These are phyloP conservation scores for Candida xiaguanensis DNA, from an alignment of 805 yeast genomes.

Conservation along the genomic window DNA sequence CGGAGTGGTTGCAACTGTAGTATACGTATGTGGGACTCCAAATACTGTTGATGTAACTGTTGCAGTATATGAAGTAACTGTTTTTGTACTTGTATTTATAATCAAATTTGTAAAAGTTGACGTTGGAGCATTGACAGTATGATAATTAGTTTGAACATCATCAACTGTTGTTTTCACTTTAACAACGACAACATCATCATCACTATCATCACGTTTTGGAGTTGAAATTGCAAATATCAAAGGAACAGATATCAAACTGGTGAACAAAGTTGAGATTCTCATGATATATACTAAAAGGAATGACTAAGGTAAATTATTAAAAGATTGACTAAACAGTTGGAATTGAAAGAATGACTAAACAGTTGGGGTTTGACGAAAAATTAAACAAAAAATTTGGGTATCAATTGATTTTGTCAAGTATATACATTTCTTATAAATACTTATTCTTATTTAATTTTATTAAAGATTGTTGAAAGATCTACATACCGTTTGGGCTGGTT, in stretches of 20 bases:
- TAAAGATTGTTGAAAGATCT: not conserved
- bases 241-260: conserved; percentile 17
- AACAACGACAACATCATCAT: conserved; percentile 24
- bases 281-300: conserved; percentile 18
- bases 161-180: conserved; percentile 34
- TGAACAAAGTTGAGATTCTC: conserved; percentile 24
- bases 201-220: conserved; percentile 15
- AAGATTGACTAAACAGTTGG: conserved; percentile 15
- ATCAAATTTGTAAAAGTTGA: conserved; percentile 26
- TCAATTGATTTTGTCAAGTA: not conserved
- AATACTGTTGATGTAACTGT: conserved; percentile 41
- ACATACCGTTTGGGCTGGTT: not conserved
- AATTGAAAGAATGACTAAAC: conserved; percentile 16
- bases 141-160: conserved; percentile 29
- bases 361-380: conserved; percentile 12
- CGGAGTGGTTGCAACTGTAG: conserved; percentile 33
- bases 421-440: no score
- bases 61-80: conserved; percentile 40
- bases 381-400: not conserved
- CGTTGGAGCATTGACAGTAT: conserved; percentile 27
- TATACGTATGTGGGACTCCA: conserved; percentile 33
- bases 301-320: conserved; percentile 14
- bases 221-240: conserved; percentile 20
- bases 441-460: no score
- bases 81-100: conserved; percentile 30